Evolutionary conservation across 2,329 filamentous ascomycete species (phyloP).

Genomic region (Monosporascus sp.): DNA sequence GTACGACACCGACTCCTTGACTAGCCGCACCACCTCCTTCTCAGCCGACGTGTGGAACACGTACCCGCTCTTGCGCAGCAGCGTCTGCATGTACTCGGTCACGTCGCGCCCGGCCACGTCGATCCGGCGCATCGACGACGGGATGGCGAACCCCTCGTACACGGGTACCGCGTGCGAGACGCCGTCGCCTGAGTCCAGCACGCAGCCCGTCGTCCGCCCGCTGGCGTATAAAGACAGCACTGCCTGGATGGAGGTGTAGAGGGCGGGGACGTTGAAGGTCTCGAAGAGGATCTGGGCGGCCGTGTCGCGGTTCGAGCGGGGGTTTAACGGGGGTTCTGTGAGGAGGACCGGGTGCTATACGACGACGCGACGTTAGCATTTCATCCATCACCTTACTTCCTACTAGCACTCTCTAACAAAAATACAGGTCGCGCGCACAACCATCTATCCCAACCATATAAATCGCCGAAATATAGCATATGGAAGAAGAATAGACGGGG

Average conservation of each 20-base stretch:
- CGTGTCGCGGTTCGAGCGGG: conserved; percentile 89
- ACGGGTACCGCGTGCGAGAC: conserved; percentile 97
- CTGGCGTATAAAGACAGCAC: conserved; percentile 94
- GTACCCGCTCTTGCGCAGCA: conserved; percentile 87
- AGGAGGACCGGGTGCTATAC: conserved; percentile 86
- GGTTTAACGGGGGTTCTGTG: conserved; percentile 93
- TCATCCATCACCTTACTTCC: background rate
- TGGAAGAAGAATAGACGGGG: background rate
- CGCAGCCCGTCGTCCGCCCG: conserved; percentile 90
- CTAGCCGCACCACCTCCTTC: conserved; percentile 96
- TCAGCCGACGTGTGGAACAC: conserved; percentile 97
- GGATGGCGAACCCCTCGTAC: conserved; percentile 96
- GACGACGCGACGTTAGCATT: background rate
- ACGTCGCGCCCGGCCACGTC: conserved; percentile 95
- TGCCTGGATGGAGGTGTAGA: conserved; percentile 96
- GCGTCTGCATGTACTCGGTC: conserved; percentile 86
- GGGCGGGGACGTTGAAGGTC: conserved; percentile 94
- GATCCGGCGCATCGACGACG: conserved; percentile 89
- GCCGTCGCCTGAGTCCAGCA: conserved; percentile 90
- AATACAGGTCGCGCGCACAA: background rate
- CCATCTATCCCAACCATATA: conserved; percentile 7
- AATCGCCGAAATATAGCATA: no score
- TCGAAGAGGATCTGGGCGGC: conserved; percentile 98
- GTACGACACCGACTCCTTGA: conserved; percentile 94
- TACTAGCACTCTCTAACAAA: background rate